Percentiles rank a stretch among this genome's conserved stretches.
Evolutionary conservation across 2,329 filamentous ascomycete species (phyloP).

Genomic region (Waltergamsia citrina): DNA sequence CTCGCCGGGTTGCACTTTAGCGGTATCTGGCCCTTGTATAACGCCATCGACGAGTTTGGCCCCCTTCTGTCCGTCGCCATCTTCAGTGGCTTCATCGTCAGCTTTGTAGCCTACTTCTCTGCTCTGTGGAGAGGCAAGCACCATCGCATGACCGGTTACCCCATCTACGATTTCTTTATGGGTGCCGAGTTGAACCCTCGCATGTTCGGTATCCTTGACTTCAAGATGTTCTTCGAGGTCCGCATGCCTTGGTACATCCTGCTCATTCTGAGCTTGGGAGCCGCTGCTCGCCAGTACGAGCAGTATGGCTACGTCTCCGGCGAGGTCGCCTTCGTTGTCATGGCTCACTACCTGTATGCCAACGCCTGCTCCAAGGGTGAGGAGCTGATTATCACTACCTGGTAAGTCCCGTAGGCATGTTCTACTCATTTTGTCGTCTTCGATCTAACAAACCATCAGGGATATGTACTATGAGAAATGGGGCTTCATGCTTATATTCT

Average conservation of each 20-base stretch:
- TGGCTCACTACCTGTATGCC: slow-evolving; percentile 88
- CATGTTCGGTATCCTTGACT: slow-evolving; percentile 78
- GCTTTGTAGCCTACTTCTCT: slow-evolving; percentile 77
- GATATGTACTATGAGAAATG: slow-evolving; percentile 97
- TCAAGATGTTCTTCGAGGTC: slow-evolving; percentile 97
- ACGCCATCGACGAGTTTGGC: slow-evolving; percentile 89
- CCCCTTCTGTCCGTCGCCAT: slow-evolving; percentile 90
- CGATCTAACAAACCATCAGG: slow-evolving; percentile 19
- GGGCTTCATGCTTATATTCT: slow-evolving; percentile 97
- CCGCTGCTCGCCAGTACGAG: slow-evolving; percentile 77
- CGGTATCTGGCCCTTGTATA: slow-evolving; percentile 82
- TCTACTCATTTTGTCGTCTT: not conserved
- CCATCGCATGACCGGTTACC: slow-evolving; percentile 85
- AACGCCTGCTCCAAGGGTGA: slow-evolving; percentile 90
- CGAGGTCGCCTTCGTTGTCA: slow-evolving; percentile 75
- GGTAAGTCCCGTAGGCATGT: slow-evolving; percentile 25
- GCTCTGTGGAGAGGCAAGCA: slow-evolving; percentile 70
- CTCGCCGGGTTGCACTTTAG: slow-evolving; percentile 68
- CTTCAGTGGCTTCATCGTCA: slow-evolving; percentile 76
- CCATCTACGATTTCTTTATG: slow-evolving; percentile 90
- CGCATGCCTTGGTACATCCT: slow-evolving; percentile 89
- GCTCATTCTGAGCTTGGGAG: slow-evolving; percentile 65
- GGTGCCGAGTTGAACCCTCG: slow-evolving; percentile 83
- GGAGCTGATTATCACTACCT: slow-evolving; percentile 81
- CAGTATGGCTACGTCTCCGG: slow-evolving; percentile 75